phyloP scores from a whole-genome alignment of 192 early-diverging fungal genomes.

The Podila minutissima region DNA sequence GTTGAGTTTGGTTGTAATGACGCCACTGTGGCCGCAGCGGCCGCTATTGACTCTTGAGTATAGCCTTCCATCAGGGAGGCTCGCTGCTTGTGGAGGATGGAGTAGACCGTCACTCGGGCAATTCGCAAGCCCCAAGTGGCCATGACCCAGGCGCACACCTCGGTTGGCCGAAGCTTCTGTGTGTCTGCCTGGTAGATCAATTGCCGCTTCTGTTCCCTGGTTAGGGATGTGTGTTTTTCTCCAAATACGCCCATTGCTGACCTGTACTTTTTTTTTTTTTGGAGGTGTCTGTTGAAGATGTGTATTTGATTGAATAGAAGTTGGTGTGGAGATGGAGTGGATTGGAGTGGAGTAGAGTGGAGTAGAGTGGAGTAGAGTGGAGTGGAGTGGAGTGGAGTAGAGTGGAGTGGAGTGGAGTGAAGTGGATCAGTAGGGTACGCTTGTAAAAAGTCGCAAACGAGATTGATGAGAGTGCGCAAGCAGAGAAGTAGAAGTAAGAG shows the following conservation, averaged over 20 bases:
- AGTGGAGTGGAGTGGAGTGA: background rate
- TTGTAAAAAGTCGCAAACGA: background rate
- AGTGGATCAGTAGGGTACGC: background rate
- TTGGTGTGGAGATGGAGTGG: background rate
- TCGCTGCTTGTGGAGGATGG: constrained; percentile 48
- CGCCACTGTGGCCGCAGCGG: background rate
- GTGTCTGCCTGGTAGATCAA: constrained; percentile 50
- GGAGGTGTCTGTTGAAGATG: background rate
- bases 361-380: no score
- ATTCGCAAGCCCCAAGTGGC: constrained; percentile 49
- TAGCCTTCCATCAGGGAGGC: constrained; percentile 49
- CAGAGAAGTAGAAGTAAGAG: background rate
- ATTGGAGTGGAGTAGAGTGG: background rate
- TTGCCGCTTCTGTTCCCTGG: constrained; percentile 48
- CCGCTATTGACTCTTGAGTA: background rate
- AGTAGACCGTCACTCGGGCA: constrained; percentile 47
- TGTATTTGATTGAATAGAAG: no score
- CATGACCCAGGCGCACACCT: constrained; percentile 47
- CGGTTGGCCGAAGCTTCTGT: constrained; percentile 45
- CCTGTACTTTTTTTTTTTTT: no score
- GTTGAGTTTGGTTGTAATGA: background rate
- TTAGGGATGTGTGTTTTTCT: constrained; percentile 48
- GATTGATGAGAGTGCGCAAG: background rate
- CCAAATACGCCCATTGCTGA: constrained; percentile 47
- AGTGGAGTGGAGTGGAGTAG: background rate